A percentile compares a stretch with the other conserved stretches of the same genome.
Conservation (phyloP, 1,139 yeast genomes). For the Sugiyamaella xylanicola region DNA sequence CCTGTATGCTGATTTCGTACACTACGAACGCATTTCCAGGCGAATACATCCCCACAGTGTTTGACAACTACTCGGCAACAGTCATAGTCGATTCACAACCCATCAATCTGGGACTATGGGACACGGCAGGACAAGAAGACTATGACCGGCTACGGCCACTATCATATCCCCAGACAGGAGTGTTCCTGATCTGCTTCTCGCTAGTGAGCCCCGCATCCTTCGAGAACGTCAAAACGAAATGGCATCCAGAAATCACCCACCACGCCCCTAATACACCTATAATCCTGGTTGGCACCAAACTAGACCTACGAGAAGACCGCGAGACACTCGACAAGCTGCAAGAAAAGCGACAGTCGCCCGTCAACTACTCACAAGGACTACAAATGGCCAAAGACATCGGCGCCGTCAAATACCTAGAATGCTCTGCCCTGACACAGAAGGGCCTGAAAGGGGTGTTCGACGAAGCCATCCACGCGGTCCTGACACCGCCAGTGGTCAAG, state of each 20-base stretch:
- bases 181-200: slow-evolving; percentile 84
- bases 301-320: slow-evolving; percentile 81
- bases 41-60: slow-evolving; percentile 93
- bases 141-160: slow-evolving; percentile 89
- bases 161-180: slow-evolving; percentile 91
- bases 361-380: slow-evolving; percentile 62
- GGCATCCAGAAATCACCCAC: slow-evolving; percentile 89
- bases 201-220: slow-evolving; percentile 81
- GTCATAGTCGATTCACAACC: slow-evolving; percentile 82
- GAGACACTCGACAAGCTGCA: slow-evolving; percentile 72
- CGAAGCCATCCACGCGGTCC: slow-evolving; percentile 71
- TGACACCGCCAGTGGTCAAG: slow-evolving; percentile 51
- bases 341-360: slow-evolving; percentile 63
- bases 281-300: slow-evolving; percentile 81
- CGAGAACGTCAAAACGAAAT: slow-evolving; percentile 65
- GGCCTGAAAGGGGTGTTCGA: slow-evolving; percentile 80
- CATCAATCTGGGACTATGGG: slow-evolving; percentile 87
- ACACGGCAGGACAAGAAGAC: slow-evolving; percentile 97
- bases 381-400: slow-evolving; percentile 71
- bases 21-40: slow-evolving; percentile 94
- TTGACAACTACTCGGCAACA: slow-evolving; percentile 86
- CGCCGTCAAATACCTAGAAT: slow-evolving; percentile 74
- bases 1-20: slow-evolving; percentile 83
- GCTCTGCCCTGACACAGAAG: slow-evolving; percentile 90
- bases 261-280: slow-evolving; percentile 82